These are phyloP conservation scores for Dujonia santamariae DNA, from an alignment of 1,139 yeast genomes.

Conservation along the genomic window DNA sequence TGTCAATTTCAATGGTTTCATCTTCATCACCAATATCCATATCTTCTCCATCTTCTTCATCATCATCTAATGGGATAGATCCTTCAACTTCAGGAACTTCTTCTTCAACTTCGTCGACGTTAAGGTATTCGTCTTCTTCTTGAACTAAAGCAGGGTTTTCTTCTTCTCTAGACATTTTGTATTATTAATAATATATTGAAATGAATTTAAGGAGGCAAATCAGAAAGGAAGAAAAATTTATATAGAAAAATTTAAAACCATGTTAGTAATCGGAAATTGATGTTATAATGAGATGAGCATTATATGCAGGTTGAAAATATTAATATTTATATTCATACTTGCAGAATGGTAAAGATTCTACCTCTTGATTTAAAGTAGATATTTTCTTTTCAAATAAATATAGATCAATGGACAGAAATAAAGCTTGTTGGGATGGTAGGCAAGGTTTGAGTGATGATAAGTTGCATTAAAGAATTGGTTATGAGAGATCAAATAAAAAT, in stretches of 20 bases:
- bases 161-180: conserved; percentile 7
- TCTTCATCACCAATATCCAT: conserved; percentile 28
- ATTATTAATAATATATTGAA: conserved; percentile 1
- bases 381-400: too few relatives aligned
- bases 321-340: background rate
- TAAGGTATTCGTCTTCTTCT: conserved; percentile 53
- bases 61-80: conserved; percentile 39
- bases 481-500: too few relatives aligned
- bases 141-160: conserved; percentile 8
- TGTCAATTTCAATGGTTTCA: conserved; percentile 49
- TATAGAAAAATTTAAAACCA: too few relatives aligned
- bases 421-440: too few relatives aligned
- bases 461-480: too few relatives aligned
- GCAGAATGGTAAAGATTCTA: background rate
- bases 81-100: conserved; percentile 44
- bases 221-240: too few relatives aligned
- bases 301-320: conserved; percentile 1
- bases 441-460: too few relatives aligned
- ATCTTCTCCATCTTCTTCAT: conserved; percentile 33
- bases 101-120: conserved; percentile 58
- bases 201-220: conserved; percentile 1
- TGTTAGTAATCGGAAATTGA: too few relatives aligned
- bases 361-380: too few relatives aligned
- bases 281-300: conserved; percentile 2
- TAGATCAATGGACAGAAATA: too few relatives aligned